Evolutionary conservation across 163 green algal genomes (phyloP), one percentile per base, ranked within the genome.

Genomic region (Chlamydomonas reinhardtii): DNA sequence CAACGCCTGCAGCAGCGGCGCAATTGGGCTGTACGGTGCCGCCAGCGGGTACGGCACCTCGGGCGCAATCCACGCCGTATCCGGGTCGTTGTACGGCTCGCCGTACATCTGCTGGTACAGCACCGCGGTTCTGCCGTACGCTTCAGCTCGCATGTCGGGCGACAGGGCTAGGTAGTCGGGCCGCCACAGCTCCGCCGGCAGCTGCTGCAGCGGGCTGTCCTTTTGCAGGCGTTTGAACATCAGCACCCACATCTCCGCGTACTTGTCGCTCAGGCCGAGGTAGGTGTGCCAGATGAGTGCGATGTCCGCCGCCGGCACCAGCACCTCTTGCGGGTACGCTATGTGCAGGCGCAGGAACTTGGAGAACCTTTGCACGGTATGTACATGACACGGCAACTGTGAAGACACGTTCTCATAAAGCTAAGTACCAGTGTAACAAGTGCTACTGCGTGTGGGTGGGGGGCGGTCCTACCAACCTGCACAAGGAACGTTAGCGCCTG

Each of bases 251-350:
- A 35, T 29, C 15, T 16, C 34, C 17, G n/a, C 54, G 25, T 86
- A 86, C 48, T 77, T 32, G 0, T 16, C 68, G 52, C 52, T 78
- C n/a, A 79, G 27, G 16, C 73, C 73, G 35, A 86, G 27, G 69
- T 79, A 59, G 0, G 80, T 86, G 80, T 86, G 80, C 80, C 80
- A 86, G 35, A 86, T 35, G 15, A 86, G 80, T 2, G 80, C 80
- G 5, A 86, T 74, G 59, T 86, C 80, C 35, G 80, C 80, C 12
- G 80, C 35, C 48, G 80, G 80, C 24, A 86, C 80, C 70, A 86
- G 70, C 34, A 73, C 70, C 32, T 39, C n/a, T 22, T 14, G 22
- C 0, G 80, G 80, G 56, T 86, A 54, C 1, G 17, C 56, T 27
- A 35, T 70, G 20, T 78, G 69, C 2, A 86, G 56, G 34, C 48